Percentiles rank a stretch among this genome's conserved stretches.
These are phyloP conservation scores for Tricholomella constricta DNA, from an alignment of 768 basidiomycete genomes.

Conservation along the genomic window DNA sequence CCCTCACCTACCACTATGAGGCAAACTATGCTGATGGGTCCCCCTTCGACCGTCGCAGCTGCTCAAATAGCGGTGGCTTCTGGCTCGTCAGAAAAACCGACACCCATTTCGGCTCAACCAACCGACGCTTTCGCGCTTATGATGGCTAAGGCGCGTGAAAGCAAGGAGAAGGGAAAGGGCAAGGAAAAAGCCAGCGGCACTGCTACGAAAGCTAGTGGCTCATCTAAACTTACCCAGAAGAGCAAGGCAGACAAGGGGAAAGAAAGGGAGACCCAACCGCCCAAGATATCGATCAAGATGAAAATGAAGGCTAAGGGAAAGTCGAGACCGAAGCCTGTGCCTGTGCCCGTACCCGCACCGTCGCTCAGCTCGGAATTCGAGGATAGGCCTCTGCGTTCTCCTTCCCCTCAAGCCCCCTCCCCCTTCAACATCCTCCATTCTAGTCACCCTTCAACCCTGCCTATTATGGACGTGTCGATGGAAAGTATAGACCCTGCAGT, in stretches of 20 bases:
- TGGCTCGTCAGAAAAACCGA: slow-evolving; percentile 9
- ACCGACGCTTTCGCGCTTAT: slow-evolving; percentile 35
- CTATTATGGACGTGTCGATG: slow-evolving; percentile 3
- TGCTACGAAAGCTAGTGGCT: slow-evolving; percentile 9
- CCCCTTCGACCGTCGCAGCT: slow-evolving; percentile 10
- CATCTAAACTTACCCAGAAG: slow-evolving; percentile 9
- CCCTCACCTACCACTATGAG: neutral
- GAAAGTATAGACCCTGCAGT: neutral
- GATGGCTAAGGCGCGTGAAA: slow-evolving; percentile 30
- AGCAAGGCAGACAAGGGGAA: slow-evolving; percentile 12
- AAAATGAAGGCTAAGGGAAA: slow-evolving; percentile 36
- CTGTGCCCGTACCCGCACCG: slow-evolving; percentile 7
- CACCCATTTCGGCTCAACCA: slow-evolving; percentile 10
- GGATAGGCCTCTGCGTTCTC: neutral
- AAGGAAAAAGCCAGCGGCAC: slow-evolving; percentile 24
- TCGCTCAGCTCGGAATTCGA: neutral
- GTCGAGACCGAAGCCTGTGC: slow-evolving; percentile 29
- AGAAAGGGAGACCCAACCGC: slow-evolving; percentile 12
- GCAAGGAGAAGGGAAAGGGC: slow-evolving; percentile 20
- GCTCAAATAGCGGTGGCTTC: neutral
- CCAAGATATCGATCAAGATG: slow-evolving; percentile 35
- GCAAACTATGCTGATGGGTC: slow-evolving; percentile 15
- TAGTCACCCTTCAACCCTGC: slow-evolving; percentile 5
- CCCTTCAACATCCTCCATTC: neutral
- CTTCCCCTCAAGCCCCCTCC: slow-evolving; percentile 4